phyloP scores from a whole-genome alignment of 352 stramenopile species.

The Globisporangium canariense region DNA sequence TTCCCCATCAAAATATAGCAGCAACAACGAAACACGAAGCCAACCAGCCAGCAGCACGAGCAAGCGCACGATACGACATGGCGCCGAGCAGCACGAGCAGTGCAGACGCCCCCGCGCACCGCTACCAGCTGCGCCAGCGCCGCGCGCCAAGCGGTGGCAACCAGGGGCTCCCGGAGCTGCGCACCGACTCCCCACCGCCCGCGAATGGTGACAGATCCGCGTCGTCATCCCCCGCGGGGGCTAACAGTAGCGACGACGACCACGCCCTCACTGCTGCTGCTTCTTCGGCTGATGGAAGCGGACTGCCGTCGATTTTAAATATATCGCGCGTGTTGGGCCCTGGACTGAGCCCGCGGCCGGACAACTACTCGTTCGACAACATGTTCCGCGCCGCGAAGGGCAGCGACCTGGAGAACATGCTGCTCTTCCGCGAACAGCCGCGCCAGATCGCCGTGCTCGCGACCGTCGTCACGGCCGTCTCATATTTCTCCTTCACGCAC shows the following conservation, averaged over 20 bases:
- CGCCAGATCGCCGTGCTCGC: conserved; percentile 74
- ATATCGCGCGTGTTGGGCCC: not conserved
- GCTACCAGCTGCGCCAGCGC: conserved; percentile 13
- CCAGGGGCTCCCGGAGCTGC: not conserved
- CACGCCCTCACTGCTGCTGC: not conserved
- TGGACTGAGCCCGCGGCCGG: conserved; percentile 7
- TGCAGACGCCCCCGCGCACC: not conserved
- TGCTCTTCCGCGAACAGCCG: conserved; percentile 78
- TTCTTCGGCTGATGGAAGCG: not conserved
- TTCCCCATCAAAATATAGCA: no score
- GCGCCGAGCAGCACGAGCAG: not conserved
- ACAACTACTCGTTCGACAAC: conserved; percentile 11
- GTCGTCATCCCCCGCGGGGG: not conserved
- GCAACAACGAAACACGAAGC: not conserved
- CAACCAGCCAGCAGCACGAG: not conserved
- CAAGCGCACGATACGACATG: not conserved
- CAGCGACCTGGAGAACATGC: conserved; percentile 54
- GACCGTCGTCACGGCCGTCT: conserved; percentile 52
- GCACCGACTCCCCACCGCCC: not conserved
- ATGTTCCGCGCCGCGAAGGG: conserved; percentile 50
- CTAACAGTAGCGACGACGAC: conserved; percentile 8
- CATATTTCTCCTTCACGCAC: conserved; percentile 82
- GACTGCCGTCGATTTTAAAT: not conserved
- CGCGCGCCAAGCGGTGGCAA: not conserved
- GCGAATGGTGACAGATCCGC: not conserved